These are phyloP conservation scores for Daldinia sp. DNA, from an alignment of 2,329 filamentous ascomycete species.

Conservation along the genomic window DNA sequence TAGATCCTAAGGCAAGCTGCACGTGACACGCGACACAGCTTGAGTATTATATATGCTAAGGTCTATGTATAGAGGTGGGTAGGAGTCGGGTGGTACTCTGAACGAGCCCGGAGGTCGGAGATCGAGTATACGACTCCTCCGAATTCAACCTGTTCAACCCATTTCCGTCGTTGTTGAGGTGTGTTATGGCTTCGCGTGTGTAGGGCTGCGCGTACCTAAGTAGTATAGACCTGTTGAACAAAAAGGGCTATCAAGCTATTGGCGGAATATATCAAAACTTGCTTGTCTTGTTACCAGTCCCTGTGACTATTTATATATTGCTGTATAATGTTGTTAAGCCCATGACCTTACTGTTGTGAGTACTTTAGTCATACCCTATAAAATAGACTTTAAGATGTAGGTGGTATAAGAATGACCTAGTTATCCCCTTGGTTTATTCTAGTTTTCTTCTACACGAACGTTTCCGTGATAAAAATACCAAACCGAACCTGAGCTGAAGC, in stretches of 20 bases:
- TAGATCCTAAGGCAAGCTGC: background rate
- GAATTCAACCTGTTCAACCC: constrained; percentile 2
- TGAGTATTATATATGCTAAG: too few species aligned
- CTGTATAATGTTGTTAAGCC: background rate
- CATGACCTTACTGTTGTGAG: background rate
- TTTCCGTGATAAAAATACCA: background rate
- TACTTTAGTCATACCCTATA: background rate
- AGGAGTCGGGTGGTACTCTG: too few species aligned
- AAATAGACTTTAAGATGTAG: background rate
- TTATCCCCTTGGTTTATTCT: background rate
- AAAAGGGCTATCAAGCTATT: constrained; percentile 14
- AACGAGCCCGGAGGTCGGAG: constrained; percentile 25
- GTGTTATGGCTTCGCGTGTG: background rate
- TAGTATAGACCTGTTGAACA: background rate
- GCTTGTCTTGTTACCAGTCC: constrained; percentile 16
- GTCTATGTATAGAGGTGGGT: too few species aligned
- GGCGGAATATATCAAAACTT: constrained; percentile 18
- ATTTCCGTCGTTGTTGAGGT: constrained; percentile 22
- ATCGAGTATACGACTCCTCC: constrained; percentile 6
- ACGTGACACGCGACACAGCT: constrained; percentile 15
- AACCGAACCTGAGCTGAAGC: background rate
- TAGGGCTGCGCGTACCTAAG: background rate
- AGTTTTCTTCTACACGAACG: background rate
- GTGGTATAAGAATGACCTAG: background rate
- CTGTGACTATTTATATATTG: constrained; percentile 15